These are phyloP conservation scores for Scedosporium apiospermum DNA, from an alignment of 2,329 filamentous ascomycete genomes.

Conservation along the genomic window DNA sequence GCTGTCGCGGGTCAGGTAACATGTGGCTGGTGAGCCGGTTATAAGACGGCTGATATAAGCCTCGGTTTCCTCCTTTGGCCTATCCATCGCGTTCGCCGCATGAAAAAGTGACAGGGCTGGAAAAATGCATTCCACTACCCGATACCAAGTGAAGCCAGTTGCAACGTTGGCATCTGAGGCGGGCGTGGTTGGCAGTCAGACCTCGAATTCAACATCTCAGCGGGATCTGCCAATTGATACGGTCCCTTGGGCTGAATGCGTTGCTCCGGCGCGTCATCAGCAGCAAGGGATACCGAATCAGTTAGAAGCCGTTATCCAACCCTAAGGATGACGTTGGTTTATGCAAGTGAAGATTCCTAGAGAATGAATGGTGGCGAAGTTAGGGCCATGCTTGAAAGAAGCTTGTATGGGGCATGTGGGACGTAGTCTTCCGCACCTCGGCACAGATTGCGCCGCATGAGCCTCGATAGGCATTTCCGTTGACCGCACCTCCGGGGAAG, in stretches of 20 bases:
- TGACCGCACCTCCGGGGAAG: not conserved
- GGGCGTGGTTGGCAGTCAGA: not conserved
- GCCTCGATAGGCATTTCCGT: not conserved
- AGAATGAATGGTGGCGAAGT: not conserved
- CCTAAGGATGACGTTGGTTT: not conserved
- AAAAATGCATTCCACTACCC: not conserved
- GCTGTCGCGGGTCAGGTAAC: not conserved
- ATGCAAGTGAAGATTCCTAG: not conserved
- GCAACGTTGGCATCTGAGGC: not conserved
- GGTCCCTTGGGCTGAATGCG: not conserved
- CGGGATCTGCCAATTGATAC: not conserved
- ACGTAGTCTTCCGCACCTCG: not conserved
- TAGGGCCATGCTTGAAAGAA: not conserved
- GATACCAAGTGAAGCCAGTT: not conserved
- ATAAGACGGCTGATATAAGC: slow-evolving; percentile 4
- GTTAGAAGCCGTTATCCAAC: not conserved
- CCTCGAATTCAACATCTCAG: too few species aligned
- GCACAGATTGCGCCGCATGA: not conserved
- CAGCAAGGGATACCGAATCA: not conserved
- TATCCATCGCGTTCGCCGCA: not conserved
- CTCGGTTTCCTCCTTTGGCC: slow-evolving; percentile 3
- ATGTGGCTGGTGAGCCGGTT: slow-evolving; percentile 2
- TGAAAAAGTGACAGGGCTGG: not conserved
- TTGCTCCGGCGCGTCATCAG: not conserved
- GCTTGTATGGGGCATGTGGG: not conserved